Evolutionary conservation across 129 eudicot species (phyloP).

Genomic region (Pseudognaphalium luteoalbum): DNA sequence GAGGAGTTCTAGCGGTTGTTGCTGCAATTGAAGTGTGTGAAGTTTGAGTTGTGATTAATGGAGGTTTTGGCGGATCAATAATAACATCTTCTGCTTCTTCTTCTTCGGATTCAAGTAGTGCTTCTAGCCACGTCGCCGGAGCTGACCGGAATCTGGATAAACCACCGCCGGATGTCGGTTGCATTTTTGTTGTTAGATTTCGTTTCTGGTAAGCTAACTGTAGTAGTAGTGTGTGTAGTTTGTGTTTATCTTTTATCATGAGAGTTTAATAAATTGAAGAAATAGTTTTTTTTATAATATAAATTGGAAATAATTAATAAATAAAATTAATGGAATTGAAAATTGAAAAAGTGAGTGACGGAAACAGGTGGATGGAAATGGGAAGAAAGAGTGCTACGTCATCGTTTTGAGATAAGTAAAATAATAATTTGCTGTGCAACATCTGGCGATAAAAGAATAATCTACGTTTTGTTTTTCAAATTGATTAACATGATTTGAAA

Average conservation of each 20-base stretch:
- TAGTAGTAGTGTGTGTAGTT: not conserved
- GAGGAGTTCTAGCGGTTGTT: slow-evolving; percentile 19
- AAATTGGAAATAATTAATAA: not conserved
- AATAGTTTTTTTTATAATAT: too few relatives aligned
- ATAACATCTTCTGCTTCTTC: slow-evolving; percentile 63
- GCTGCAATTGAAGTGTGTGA: slow-evolving; percentile 21
- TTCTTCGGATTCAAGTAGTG: slow-evolving; percentile 69
- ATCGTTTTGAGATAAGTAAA: slow-evolving; percentile 25
- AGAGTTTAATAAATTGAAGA: too few relatives aligned
- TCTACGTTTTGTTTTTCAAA: not conserved
- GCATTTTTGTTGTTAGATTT: slow-evolving; percentile 36
- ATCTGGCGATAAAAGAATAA: slow-evolving; percentile 22
- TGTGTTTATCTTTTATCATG: slow-evolving; percentile 16
- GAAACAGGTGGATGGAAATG: slow-evolving; percentile 26
- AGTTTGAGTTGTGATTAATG: slow-evolving; percentile 20
- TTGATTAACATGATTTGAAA: too few relatives aligned
- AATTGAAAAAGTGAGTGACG: slow-evolving; percentile 5
- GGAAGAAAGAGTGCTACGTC: slow-evolving; percentile 28
- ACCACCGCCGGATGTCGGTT: slow-evolving; percentile 46
- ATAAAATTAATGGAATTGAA: not conserved
- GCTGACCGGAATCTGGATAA: slow-evolving; percentile 88
- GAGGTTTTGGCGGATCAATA: slow-evolving; percentile 45
- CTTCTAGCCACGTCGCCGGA: slow-evolving; percentile 97
- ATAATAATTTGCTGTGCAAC: slow-evolving; percentile 19
- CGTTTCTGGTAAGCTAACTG: slow-evolving; percentile 9